Conservation (phyloP, 306 rosid genomes). For the Cucurbita moschata region DNA sequence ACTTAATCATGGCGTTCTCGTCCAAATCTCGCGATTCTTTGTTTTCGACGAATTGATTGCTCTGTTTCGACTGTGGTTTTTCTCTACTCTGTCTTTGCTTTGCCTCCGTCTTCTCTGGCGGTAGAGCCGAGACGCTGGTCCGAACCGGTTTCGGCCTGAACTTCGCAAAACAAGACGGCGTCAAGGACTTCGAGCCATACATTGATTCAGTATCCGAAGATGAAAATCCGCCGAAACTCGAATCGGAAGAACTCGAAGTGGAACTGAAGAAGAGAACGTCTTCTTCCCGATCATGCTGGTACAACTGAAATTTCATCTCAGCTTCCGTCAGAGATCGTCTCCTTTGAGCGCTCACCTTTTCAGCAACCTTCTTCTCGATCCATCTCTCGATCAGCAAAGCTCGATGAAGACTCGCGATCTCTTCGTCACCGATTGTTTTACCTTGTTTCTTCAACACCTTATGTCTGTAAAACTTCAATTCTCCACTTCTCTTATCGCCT, state of each 20-base stretch:
- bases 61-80: not conserved
- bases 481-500: constrained; percentile 15
- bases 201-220: constrained; percentile 74
- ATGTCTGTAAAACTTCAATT: constrained; percentile 29
- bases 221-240: constrained; percentile 65
- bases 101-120: constrained; percentile 18
- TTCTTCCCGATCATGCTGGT: constrained; percentile 17
- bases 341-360: constrained; percentile 11
- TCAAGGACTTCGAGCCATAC: constrained; percentile 18
- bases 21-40: constrained; percentile 3
- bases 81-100: constrained; percentile 15
- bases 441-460: constrained; percentile 28
- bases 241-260: constrained; percentile 64
- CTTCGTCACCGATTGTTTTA: constrained; percentile 15
- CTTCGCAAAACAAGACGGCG: constrained; percentile 35
- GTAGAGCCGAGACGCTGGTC: constrained; percentile 18
- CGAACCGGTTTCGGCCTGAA: constrained; percentile 39
- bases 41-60: not conserved
- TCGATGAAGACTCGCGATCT: constrained; percentile 13
- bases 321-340: constrained; percentile 5
- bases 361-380: constrained; percentile 27
- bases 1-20: constrained; percentile 30
- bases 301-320: constrained; percentile 18
- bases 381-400: constrained; percentile 36
- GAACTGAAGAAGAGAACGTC: constrained; percentile 60